These are phyloP conservation scores for Paralagenidium karlingii DNA, from an alignment of 352 stramenopile species.

Conservation along the genomic window DNA sequence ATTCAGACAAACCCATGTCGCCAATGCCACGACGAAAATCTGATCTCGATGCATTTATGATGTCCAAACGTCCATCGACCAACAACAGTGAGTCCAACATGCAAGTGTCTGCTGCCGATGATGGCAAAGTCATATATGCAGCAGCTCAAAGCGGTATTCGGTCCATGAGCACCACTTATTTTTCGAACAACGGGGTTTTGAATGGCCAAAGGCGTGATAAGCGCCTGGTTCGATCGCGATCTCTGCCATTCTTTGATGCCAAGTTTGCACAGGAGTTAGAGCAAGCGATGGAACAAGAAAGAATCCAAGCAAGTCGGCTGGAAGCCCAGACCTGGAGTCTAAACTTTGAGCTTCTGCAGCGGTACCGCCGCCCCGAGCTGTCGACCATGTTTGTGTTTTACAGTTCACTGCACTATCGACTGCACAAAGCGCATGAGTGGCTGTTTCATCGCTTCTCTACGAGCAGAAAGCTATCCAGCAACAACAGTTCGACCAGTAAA, in stretches of 20 bases:
- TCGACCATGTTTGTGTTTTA: constrained; percentile 39
- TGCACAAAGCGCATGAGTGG: constrained; percentile 7
- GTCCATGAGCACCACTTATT: no score
- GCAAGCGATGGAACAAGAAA: constrained; percentile 32
- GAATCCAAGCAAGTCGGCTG: no score
- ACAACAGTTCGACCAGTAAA: constrained; percentile 1
- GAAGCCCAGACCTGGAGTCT: no score
- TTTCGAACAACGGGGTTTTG: no score
- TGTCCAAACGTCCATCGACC: no score
- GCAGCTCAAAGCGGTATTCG: no score
- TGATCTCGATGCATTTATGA: no score
- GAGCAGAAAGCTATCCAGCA: neutral
- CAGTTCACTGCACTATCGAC: constrained; percentile 17
- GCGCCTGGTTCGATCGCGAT: constrained; percentile 42
- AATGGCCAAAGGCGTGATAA: constrained; percentile 9
- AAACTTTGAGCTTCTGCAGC: constrained; percentile 34
- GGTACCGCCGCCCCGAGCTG: constrained; percentile 37
- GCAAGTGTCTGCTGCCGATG: no score
- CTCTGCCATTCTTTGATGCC: constrained; percentile 39
- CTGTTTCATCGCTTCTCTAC: neutral
- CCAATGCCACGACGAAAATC: no score
- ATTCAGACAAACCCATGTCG: no score
- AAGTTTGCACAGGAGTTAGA: constrained; percentile 46
- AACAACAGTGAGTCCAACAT: constrained; percentile 1
- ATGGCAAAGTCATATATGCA: no score